phyloP scores from a whole-genome alignment of 139 green algal species.

The Edaphochlamys debaryana region DNA sequence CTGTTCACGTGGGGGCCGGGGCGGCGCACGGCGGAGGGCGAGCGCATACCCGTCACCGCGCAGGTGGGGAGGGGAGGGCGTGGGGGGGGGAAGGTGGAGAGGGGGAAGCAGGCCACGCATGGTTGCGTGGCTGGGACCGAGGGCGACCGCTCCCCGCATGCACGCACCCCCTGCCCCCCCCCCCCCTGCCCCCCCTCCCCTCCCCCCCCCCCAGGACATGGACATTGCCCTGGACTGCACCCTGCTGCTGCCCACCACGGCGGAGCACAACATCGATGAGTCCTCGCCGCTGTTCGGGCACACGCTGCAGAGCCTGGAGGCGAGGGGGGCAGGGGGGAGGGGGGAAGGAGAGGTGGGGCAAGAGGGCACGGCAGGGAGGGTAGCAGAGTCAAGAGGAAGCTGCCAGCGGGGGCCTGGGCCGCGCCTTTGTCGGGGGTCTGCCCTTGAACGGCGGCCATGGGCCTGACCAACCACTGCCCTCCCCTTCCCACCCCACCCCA shows the following conservation, averaged over 20 bases:
- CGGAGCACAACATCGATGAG: constrained; percentile 92
- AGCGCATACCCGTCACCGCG: constrained; percentile 70
- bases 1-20: constrained; percentile 86
- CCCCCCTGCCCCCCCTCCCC: not conserved
- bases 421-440: too few relatives aligned
- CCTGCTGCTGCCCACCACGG: constrained; percentile 83
- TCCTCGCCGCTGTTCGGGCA: constrained; percentile 81
- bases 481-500: too few relatives aligned
- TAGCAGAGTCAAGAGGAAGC: not conserved
- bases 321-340: constrained; percentile 4
- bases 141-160: too few relatives aligned
- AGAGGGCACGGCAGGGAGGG: not conserved
- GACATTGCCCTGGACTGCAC: constrained; percentile 68
- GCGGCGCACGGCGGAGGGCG: constrained; percentile 80
- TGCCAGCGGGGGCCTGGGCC: too few relatives aligned
- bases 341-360: not conserved
- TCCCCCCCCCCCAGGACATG: constrained; percentile 5
- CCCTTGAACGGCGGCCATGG: too few relatives aligned
- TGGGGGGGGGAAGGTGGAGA: not conserved
- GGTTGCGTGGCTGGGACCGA: not conserved
- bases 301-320: constrained; percentile 73
- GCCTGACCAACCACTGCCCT: too few relatives aligned
- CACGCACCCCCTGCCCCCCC: too few relatives aligned
- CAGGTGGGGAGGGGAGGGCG: constrained; percentile 2
- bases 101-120: not conserved